Conservation (phyloP, 202 grass and related monocot genomes). For the Schoenoplectus tabernaemontani region DNA sequence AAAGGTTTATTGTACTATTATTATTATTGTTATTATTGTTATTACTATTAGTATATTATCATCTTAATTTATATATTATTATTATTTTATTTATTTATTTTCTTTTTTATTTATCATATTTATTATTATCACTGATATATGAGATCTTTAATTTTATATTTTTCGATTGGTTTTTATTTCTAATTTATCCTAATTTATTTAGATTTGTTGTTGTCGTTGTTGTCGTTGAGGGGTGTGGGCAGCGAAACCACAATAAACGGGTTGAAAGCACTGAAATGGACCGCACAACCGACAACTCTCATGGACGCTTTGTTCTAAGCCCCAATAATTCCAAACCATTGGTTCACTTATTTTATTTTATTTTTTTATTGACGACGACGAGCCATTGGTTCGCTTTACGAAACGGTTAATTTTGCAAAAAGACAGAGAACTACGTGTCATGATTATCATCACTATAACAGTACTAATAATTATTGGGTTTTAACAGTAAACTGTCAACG, state of each 20-base stretch:
- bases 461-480: background rate
- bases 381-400: background rate
- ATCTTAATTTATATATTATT: too few relatives aligned
- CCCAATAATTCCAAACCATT: background rate
- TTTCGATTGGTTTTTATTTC: too few relatives aligned
- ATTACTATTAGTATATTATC: too few relatives aligned
- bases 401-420: background rate
- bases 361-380: too few relatives aligned
- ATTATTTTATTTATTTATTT: too few relatives aligned
- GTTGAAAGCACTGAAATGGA: background rate
- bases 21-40: too few relatives aligned
- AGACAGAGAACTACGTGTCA: conserved; percentile 1
- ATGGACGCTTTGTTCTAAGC: background rate
- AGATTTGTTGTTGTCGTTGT: too few relatives aligned
- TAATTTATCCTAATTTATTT: too few relatives aligned
- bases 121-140: too few relatives aligned
- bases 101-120: too few relatives aligned
- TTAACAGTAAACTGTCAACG: background rate
- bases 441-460: background rate
- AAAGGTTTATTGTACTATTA: too few relatives aligned
- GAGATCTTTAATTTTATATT: too few relatives aligned
- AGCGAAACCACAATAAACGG: background rate
- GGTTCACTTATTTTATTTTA: background rate
- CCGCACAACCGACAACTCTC: background rate
- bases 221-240: background rate